phyloP scores from a whole-genome alignment of 139 green algal genomes.

The Chlorella sp. region DNA sequence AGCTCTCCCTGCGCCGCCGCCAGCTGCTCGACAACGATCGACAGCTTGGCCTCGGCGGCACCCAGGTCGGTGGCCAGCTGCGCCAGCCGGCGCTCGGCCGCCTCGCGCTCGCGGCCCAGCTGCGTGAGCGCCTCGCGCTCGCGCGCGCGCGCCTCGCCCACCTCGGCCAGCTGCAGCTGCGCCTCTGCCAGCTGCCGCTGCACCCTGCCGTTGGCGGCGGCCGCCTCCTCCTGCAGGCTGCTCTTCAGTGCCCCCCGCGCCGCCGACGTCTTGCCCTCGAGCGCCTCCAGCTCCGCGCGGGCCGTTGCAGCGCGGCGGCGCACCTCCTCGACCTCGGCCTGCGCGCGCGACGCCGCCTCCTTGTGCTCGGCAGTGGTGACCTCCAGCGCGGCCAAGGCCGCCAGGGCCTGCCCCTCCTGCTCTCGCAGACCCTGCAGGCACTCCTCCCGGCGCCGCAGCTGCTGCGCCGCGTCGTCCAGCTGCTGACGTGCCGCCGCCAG shows the following conservation, averaged over 20 bases:
- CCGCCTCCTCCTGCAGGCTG: conserved; percentile 20
- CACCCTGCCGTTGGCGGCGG: conserved; percentile 5
- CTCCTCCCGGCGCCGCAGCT: not conserved
- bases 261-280: not conserved
- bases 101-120: not conserved
- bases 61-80: not conserved
- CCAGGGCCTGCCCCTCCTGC: not conserved
- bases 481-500: not conserved
- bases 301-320: not conserved
- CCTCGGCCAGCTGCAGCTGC: conserved; percentile 1
- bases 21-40: not conserved
- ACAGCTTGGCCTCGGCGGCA: conserved; percentile 3
- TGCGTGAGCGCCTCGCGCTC: not conserved
- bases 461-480: not conserved
- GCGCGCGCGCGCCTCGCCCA: not conserved
- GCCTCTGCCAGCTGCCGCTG: conserved; percentile 15
- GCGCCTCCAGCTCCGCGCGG: not conserved
- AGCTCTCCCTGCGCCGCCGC: not conserved
- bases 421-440: no score
- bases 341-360: not conserved
- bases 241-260: not conserved
- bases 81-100: conserved; percentile 4
- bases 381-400: not conserved
- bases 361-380: not conserved
- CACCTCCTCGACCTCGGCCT: not conserved